Evolutionary conservation across 768 basidiomycete species (phyloP).

Genomic region (Tylopilus felleus): DNA sequence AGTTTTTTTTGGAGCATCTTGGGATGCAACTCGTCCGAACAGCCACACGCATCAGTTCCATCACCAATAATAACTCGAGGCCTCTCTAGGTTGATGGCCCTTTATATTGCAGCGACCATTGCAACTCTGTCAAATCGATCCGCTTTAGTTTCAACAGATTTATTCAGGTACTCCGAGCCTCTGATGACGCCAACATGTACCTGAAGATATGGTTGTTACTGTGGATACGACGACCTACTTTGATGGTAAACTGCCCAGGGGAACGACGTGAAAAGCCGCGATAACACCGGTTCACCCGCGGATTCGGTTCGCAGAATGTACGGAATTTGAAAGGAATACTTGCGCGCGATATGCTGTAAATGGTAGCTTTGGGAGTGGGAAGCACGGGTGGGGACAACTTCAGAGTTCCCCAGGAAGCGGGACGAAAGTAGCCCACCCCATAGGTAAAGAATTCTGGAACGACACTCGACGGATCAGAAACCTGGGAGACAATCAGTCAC

Average conservation of each 20-base stretch:
- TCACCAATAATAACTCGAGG: not conserved
- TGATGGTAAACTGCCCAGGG: not conserved
- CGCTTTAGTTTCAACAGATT: not conserved
- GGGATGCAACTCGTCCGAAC: not conserved
- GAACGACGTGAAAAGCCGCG: not conserved
- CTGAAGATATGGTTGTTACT: not conserved
- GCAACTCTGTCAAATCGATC: not conserved
- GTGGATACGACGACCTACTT: not conserved
- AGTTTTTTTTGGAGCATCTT: not conserved
- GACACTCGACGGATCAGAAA: not conserved
- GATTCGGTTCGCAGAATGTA: not conserved
- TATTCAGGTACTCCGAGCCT: not conserved
- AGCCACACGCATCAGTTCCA: not conserved
- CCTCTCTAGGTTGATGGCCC: not conserved
- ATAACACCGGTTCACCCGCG: conserved; percentile 10
- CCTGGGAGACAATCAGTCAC: not conserved
- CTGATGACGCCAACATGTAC: not conserved
- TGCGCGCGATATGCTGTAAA: not conserved
- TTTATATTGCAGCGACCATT: not conserved
- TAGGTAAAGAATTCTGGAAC: not conserved
- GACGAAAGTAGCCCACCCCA: not conserved
- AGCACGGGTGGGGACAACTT: not conserved
- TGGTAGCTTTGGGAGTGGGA: not conserved
- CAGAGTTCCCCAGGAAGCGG: not conserved
- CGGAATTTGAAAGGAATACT: not conserved